Base-by-base conservation (phyloP, 164 flowering plant genomes). In the Aristolochia fimbriata region DNA sequence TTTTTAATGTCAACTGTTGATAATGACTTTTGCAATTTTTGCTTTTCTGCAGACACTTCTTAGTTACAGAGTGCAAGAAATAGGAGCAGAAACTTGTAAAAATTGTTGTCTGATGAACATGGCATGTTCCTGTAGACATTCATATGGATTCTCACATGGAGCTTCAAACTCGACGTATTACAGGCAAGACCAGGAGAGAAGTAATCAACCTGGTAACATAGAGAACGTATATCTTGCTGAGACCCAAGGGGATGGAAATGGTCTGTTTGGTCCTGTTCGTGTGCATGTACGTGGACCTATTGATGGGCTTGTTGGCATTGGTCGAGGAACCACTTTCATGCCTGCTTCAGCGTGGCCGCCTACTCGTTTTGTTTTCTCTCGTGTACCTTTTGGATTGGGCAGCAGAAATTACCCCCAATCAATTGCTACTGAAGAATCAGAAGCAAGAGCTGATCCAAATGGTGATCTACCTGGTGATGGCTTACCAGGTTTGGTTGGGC, bases 271-370 rank as follows among this genome's bases (percentile, higher is more conserved):
- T 68, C 92, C 96, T 46, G 99, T 88, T 1, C 73, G 96, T 48
- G 82, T 88, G 57, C 93, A 94, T 72, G 96, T 87, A 30, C 78
- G 96, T 66, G 97, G 91, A 0, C 83, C 93, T 17, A 76, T 75
- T 62, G 99, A 94, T 73, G 99, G 99, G 55, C 88, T 94, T 69
- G 97, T 97, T 57, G 99, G 93, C 59, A 84, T 94, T 73, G 99
- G 99, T 24, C 91, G 91, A 61, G 99, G 96, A 53, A 67, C 79
- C 45, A 81, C 91, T 62, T 81, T 78, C 70, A 90, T 85, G 62
- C 89, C 93, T 16, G 74, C 86, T 21, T 65, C 77, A 70, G 79
- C 87, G 55, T 83, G 89, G 90, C 81, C 91, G 62, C 96, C 97
- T n/a, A 84, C 96, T 33, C 89, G 93, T 54, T 78, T 86, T 74